Conservation (phyloP, 1,284 basidiomycete species). For the Polyporus tsugae region DNA sequence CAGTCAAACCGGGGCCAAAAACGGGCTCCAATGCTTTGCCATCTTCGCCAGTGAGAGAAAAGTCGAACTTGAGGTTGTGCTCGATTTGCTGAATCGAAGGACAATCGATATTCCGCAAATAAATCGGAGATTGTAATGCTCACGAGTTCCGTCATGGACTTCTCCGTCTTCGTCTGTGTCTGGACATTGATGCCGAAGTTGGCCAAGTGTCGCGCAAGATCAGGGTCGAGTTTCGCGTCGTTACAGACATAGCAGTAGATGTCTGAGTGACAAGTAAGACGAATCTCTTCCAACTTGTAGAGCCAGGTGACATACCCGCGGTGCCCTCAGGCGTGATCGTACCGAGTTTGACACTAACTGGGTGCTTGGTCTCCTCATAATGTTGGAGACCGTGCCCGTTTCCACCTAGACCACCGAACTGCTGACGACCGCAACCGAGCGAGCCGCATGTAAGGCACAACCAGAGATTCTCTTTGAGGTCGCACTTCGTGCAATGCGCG, state of each 20-base stretch:
- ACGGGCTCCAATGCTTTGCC: conserved; percentile 90
- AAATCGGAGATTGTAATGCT: conserved; percentile 30
- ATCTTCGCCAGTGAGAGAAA: conserved; percentile 91
- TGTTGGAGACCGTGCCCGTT: conserved; percentile 93
- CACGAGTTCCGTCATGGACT: conserved; percentile 96
- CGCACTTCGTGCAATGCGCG: conserved; percentile 80
- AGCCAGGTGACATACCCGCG: conserved; percentile 66
- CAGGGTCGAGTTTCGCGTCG: conserved; percentile 86
- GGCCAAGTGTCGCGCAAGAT: conserved; percentile 78
- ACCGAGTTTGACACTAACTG: conserved; percentile 92
- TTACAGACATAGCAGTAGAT: conserved; percentile 96
- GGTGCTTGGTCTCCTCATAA: conserved; percentile 80
- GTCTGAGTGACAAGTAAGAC: conserved; percentile 55
- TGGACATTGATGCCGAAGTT: conserved; percentile 91
- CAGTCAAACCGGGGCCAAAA: conserved; percentile 91
- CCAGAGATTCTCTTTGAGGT: conserved; percentile 92
- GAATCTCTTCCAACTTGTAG: background rate
- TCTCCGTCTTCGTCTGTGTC: conserved; percentile 92
- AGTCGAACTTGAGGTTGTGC: conserved; percentile 96
- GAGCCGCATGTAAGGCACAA: conserved; percentile 94
- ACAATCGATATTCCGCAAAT: background rate
- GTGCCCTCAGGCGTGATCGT: conserved; percentile 96
- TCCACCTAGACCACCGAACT: conserved; percentile 87
- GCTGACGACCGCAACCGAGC: conserved; percentile 92
- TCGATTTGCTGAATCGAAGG: conserved; percentile 82